Base-by-base conservation (phyloP, 140 eudicot species). In the Stevia rebaudiana region DNA sequence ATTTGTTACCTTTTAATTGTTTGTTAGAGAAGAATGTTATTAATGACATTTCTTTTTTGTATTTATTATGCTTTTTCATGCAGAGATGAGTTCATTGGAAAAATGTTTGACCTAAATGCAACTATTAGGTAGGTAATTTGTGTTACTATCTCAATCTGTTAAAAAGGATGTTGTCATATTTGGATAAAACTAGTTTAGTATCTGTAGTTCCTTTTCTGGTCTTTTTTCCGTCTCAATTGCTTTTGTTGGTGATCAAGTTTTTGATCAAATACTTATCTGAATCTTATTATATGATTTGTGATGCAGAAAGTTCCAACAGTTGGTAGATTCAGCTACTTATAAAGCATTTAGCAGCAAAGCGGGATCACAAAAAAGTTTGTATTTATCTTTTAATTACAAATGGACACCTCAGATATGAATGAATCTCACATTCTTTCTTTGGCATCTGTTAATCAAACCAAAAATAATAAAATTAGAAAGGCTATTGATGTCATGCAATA, bases 31-130 rank as follows among this genome's bases (percentile, higher is more conserved):
- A 56, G 19, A 6, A 30, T 15, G 5, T 21, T 60, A 25, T 47
- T 46, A 31, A 2, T 49, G 22, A 13, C 15, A 21, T 46, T 59
- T 11, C 18, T 35, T 74, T 33, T 75, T 35, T 23, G 19, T n/a
- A 23, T 25, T 46, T 59, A 48, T 69, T 12, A 7, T 41, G 9
- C 15, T 74, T 59, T n/a, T 58, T 48, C 42, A 11, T 78, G 76
- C 77, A 90, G 97, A 66, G 94, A 82, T 65, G 84, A 75, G 33
- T 86, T 90, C 64, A 81, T 86, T 68, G 71, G 64, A 40, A 76
- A 80, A 58, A 90, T 90, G 95, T 74, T 86, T 52, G 84, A 73
- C 76, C 73, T 90, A 41, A 90, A 90, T 67, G 76, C 78, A 36
- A 23, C 60, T 37, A 83, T 90, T 48, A 86, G 97, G 97, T 82